These are phyloP conservation scores for Polytolypa hystricis DNA, from an alignment of 2,329 filamentous ascomycete species.

Conservation along the genomic window DNA sequence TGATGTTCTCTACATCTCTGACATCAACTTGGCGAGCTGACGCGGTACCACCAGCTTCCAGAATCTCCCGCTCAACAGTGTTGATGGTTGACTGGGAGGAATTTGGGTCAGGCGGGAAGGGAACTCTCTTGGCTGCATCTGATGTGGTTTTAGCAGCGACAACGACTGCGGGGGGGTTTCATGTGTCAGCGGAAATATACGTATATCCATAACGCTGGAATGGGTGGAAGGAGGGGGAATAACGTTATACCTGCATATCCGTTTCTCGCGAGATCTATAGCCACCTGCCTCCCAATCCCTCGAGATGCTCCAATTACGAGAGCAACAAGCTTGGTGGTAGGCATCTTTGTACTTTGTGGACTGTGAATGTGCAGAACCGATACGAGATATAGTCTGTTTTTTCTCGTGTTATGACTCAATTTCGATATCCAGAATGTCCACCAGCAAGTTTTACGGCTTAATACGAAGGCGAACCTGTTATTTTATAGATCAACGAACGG, in stretches of 20 bases:
- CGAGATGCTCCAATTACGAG: slow-evolving; percentile 65
- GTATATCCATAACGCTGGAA: background rate
- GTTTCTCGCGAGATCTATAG: slow-evolving; percentile 61
- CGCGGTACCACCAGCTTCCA: slow-evolving; percentile 50
- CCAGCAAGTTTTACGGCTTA: too few relatives aligned
- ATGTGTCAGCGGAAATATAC: background rate
- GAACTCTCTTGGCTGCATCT: slow-evolving; percentile 42
- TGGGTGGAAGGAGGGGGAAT: too few relatives aligned
- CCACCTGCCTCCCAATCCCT: slow-evolving; percentile 71
- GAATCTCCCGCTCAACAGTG: slow-evolving; percentile 67
- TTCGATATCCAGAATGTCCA: too few relatives aligned
- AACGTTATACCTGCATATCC: slow-evolving; percentile 67
- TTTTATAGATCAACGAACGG: too few relatives aligned
- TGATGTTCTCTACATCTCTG: slow-evolving; percentile 50
- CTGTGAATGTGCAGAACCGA: background rate
- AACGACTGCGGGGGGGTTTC: slow-evolving; percentile 45
- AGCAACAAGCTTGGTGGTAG: slow-evolving; percentile 41
- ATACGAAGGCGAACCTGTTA: too few relatives aligned
- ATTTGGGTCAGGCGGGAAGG: slow-evolving; percentile 68
- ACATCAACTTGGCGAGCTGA: slow-evolving; percentile 61
- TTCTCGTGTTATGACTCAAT: too few relatives aligned
- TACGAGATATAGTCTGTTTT: background rate
- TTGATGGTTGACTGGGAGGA: slow-evolving; percentile 64
- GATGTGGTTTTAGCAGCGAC: slow-evolving; percentile 67
- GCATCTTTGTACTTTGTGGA: slow-evolving; percentile 5